Percentiles rank a stretch among this genome's conserved stretches.
These are phyloP conservation scores for Magnusiomyces magnusii DNA, from an alignment of 1,139 yeast species.

Conservation along the genomic window DNA sequence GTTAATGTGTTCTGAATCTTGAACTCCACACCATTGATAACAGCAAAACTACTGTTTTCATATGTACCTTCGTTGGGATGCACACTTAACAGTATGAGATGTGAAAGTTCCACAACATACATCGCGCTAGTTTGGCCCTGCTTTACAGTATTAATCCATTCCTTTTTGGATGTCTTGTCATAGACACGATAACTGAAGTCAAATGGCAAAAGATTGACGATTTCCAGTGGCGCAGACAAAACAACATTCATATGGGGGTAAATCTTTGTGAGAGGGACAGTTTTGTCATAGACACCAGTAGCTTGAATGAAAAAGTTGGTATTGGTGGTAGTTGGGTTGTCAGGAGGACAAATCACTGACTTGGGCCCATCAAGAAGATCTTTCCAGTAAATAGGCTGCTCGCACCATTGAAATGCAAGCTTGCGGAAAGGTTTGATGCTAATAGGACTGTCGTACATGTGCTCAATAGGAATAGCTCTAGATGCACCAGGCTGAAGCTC, in stretches of 20 bases:
- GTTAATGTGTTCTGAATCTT: slow-evolving; percentile 43
- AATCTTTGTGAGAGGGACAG: slow-evolving; percentile 61
- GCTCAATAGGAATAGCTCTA: slow-evolving; percentile 64
- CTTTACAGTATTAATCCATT: slow-evolving; percentile 55
- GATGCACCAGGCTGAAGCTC: slow-evolving; percentile 46
- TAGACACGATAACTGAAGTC: slow-evolving; percentile 70
- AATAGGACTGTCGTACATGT: slow-evolving; percentile 52
- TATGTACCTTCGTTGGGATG: slow-evolving; percentile 61
- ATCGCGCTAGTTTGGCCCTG: slow-evolving; percentile 64
- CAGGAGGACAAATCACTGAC: slow-evolving; percentile 53
- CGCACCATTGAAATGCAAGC: slow-evolving; percentile 60
- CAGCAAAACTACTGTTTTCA: slow-evolving; percentile 69
- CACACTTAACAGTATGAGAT: slow-evolving; percentile 62
- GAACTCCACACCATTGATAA: slow-evolving; percentile 47
- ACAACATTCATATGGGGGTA: slow-evolving; percentile 82
- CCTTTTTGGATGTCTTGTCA: slow-evolving; percentile 65
- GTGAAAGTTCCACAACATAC: slow-evolving; percentile 72
- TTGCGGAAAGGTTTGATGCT: slow-evolving; percentile 55
- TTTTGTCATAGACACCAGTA: slow-evolving; percentile 53
- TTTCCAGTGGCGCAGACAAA: slow-evolving; percentile 78
- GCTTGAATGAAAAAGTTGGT: slow-evolving; percentile 64
- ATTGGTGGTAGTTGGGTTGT: slow-evolving; percentile 12
- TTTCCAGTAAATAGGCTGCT: slow-evolving; percentile 56
- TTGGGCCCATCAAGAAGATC: slow-evolving; percentile 44
- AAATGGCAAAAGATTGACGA: slow-evolving; percentile 79